Base-by-base conservation (phyloP, 768 basidiomycete genomes). In the Dictyophora rubrovolvata region DNA sequence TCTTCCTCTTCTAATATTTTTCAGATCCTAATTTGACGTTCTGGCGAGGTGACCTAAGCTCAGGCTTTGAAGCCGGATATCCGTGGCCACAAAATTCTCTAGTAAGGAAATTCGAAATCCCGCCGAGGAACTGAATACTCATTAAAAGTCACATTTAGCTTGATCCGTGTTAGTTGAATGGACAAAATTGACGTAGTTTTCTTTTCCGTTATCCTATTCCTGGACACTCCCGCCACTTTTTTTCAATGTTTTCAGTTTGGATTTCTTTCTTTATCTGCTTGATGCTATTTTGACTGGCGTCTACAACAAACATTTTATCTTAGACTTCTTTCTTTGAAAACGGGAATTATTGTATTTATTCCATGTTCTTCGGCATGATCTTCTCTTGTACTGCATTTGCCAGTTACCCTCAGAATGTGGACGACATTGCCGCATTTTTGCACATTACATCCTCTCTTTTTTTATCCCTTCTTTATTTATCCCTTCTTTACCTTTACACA, bases 21-120 rank as follows among this genome's bases (percentile, higher is more conserved):
- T 22, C 21, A 56, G 55, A 66, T 58, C 59, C 68, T 48, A 71
- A 71, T 48, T 57, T 66, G 16, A 71, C 71, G 5, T 61, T 60
- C 14, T 73, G 68, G 69, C 11, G 55, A 42, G 55, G 55, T 7
- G 54, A 55, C 18, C 34, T 34, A n/a, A 55, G 54, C 37, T 36
- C 54, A 47, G 54, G 54, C 37, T 59, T 54, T 11, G 57, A 56
- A 20, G 71, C 74, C 17, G 73, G 73, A 17, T 69, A 68, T 60
- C 59, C 60, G 5, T 67, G 68, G 57, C 74, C 74, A n/a, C 65
- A 68, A 61, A 71, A 62, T 53, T 64, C 63, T 2, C 21, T 46
- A 48, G 58, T 61, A 33, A 22, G 60, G 10, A 42, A 42, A 42
- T 42, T 42, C n/a, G 36, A 37, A 42, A 42, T 14, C n/a, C 2